These are phyloP conservation scores for Rhipidocladum racemiflorum DNA, from an alignment of 176 grass and related monocot species.

Conservation along the genomic window DNA sequence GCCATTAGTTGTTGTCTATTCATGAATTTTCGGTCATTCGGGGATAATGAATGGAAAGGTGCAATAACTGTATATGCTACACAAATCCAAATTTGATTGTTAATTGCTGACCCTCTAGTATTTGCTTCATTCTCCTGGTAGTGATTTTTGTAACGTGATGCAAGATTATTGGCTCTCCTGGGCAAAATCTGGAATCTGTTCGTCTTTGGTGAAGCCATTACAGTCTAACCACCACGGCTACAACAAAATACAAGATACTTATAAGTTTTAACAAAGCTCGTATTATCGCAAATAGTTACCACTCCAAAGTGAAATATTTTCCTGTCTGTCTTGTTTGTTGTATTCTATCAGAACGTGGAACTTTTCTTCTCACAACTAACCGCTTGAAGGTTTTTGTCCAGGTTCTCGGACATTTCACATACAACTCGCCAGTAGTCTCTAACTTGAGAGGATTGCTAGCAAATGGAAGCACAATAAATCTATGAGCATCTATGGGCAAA, in stretches of 20 bases:
- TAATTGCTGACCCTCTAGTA: background rate
- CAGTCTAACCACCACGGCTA: background rate
- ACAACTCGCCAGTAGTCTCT: slow-evolving; percentile 4
- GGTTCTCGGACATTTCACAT: slow-evolving; percentile 5
- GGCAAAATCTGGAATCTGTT: background rate
- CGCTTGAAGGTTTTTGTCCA: slow-evolving; percentile 14
- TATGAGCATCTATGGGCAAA: slow-evolving; percentile 18
- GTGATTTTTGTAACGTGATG: background rate
- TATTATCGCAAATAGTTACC: background rate
- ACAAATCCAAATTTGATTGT: background rate
- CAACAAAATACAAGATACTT: background rate
- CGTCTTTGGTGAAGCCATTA: background rate
- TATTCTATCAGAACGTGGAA: background rate
- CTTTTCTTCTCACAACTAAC: background rate
- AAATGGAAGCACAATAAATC: slow-evolving; percentile 35
- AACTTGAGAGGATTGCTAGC: slow-evolving; percentile 41
- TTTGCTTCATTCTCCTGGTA: background rate
- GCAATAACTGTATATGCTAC: background rate
- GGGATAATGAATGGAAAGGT: background rate
- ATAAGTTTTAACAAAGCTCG: background rate
- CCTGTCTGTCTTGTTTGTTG: background rate
- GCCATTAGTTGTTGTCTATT: background rate
- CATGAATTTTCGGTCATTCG: background rate
- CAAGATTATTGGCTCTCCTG: background rate
- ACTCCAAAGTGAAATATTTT: background rate